phyloP scores from a whole-genome alignment of 2,329 filamentous ascomycete species.

The Penicillium freii region DNA sequence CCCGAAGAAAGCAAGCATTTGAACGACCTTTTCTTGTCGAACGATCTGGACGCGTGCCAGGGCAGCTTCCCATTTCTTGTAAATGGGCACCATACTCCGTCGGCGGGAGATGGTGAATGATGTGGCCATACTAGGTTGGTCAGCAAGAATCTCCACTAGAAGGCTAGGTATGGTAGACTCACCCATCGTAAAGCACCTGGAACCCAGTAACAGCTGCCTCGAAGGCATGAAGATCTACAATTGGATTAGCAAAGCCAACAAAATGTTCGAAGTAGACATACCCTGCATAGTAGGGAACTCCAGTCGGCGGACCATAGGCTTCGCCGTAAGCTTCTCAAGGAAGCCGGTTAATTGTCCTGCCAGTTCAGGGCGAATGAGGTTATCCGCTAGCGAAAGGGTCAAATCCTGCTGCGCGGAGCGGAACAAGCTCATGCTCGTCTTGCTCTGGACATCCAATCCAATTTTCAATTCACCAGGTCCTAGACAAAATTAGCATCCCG shows the following conservation, averaged over 20 bases:
- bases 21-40: slow-evolving; percentile 69
- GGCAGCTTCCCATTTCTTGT: slow-evolving; percentile 91
- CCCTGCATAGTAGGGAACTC: slow-evolving; percentile 60
- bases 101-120: slow-evolving; percentile 79
- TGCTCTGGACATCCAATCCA: slow-evolving; percentile 61
- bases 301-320: slow-evolving; percentile 69
- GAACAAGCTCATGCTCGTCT: slow-evolving; percentile 63
- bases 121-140: slow-evolving; percentile 55
- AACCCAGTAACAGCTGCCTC: slow-evolving; percentile 78
- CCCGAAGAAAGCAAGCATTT: slow-evolving; percentile 82
- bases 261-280: slow-evolving; percentile 17
- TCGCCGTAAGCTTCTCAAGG: slow-evolving; percentile 56
- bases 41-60: slow-evolving; percentile 78
- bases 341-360: slow-evolving; percentile 63
- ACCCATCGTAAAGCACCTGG: slow-evolving; percentile 68
- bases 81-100: slow-evolving; percentile 85
- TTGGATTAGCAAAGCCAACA: slow-evolving; percentile 13
- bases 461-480: slow-evolving; percentile 71
- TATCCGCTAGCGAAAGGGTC: slow-evolving; percentile 71
- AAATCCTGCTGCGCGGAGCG: slow-evolving; percentile 74
- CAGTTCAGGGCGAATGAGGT: slow-evolving; percentile 61
- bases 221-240: slow-evolving; percentile 70
- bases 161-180: slow-evolving; percentile 22
- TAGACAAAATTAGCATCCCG: slow-evolving; percentile 16
- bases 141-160: not conserved